Evolutionary conservation across 768 basidiomycete genomes (phyloP).

Genomic region (Lentinula aciculospora): DNA sequence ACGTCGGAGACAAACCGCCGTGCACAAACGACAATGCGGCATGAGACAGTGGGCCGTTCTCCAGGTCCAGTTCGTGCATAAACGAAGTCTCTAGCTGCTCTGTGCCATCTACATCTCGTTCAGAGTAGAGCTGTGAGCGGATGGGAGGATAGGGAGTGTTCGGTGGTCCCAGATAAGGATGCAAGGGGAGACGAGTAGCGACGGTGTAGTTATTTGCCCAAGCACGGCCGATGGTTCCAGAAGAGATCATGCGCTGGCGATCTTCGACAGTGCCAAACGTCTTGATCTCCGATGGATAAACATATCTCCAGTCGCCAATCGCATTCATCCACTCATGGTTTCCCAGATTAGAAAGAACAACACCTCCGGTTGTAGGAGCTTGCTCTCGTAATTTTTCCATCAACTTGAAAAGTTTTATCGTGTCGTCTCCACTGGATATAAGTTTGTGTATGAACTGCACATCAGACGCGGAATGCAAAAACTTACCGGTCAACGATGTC

Average conservation of each 20-base stretch:
- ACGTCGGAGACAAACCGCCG: constrained; percentile 81
- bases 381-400: constrained; percentile 81
- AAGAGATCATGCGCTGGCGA: constrained; percentile 69
- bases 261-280: constrained; percentile 71
- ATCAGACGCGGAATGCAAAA: background rate
- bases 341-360: constrained; percentile 73
- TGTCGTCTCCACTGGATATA: constrained; percentile 73
- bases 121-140: constrained; percentile 23
- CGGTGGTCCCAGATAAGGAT: constrained; percentile 59
- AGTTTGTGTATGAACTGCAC: background rate
- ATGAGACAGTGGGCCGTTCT: constrained; percentile 52
- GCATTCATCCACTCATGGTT: constrained; percentile 98
- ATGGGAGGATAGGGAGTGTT: constrained; percentile 55
- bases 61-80: constrained; percentile 23
- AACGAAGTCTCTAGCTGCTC: constrained; percentile 12
- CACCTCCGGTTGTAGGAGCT: constrained; percentile 63
- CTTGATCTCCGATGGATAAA: constrained; percentile 73
- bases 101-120: constrained; percentile 18
- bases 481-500: constrained; percentile 89
- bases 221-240: constrained; percentile 71
- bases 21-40: constrained; percentile 90
- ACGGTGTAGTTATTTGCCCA: constrained; percentile 88
- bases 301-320: constrained; percentile 92
- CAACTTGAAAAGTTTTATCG: constrained; percentile 76
- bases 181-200: constrained; percentile 75